A percentile compares a stretch with the other conserved stretches of the same genome.
Evolutionary conservation across 169 alveolate species (phyloP).

Genomic region (Eimeria necatrix): DNA sequence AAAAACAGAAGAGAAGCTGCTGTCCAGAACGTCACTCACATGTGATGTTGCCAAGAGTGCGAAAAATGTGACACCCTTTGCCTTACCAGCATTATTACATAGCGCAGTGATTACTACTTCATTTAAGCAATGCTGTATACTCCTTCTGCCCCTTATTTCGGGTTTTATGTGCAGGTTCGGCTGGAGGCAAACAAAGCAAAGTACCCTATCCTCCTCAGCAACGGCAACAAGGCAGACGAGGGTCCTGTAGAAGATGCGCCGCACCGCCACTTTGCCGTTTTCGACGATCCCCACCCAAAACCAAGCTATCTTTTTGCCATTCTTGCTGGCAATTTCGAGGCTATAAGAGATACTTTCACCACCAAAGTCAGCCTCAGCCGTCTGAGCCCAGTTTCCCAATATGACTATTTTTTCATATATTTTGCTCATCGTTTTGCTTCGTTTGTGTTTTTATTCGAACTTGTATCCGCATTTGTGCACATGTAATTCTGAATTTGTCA

Average conservation of each 20-base stretch:
- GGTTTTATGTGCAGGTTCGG: conserved; percentile 83
- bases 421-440: neutral
- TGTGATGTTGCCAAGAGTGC: too few relatives aligned
- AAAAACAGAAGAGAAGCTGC: too few relatives aligned
- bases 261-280: conserved; percentile 72
- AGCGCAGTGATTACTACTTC: neutral
- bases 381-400: neutral
- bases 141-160: neutral
- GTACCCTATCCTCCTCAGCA: conserved; percentile 93
- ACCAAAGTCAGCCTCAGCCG: conserved; percentile 84
- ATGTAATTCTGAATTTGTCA: neutral
- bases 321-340: conserved; percentile 94
- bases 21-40: too few relatives aligned
- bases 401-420: neutral
- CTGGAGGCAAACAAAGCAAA: conserved; percentile 91
- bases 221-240: conserved; percentile 90
- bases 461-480: neutral
- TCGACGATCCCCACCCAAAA: conserved; percentile 94
- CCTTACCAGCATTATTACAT: neutral
- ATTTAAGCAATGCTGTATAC: neutral
- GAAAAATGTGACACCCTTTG: too few relatives aligned
- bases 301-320: conserved; percentile 96
- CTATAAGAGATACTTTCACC: conserved; percentile 87
- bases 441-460: neutral
- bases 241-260: conserved; percentile 87